Evolutionary conservation across 176 grass and related monocot genomes (phyloP), one percentile per base, ranked within the genome.

Genomic region (Rhipidocladum racemiflorum): DNA sequence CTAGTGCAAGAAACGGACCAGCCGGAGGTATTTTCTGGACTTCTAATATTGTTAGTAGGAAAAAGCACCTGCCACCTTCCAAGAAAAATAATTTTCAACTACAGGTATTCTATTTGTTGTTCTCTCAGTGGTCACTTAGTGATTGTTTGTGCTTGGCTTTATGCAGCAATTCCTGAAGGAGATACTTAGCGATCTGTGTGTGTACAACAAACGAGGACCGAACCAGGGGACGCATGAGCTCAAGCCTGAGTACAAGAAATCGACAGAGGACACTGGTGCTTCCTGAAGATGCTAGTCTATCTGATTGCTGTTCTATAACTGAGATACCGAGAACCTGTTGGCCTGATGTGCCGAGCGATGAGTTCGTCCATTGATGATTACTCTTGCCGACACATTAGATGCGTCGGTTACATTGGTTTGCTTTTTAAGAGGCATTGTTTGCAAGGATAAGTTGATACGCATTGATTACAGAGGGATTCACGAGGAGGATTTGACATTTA

Each of bases 151-250:
- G 43, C 11, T 38, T 74, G 8, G 25, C 49, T 86, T 32, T 13
- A 4, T 39, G 81, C 94, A 97, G 94, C 94, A 97, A 94, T 94
- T 97, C 76, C 80, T 97, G 16, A 94, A 97, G 90, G 94, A 97
- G 81, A 97, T 97, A 74, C 56, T 92, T 81, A 94, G 92, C 72
- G 92, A 97, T 60, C 68, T 97, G 0, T 94, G 94, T 56, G 78
- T 97, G 62, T 97, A 94, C 80, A 97, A 92, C 81, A 97, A 97
- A 32, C 89, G 92, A 90, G 94, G 94, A 76, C 90, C 92, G 4
- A 94, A 97, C 84, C 94, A 97, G 65, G 94, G 94, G 40, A 94
- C 94, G 0, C 94, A 92, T 46, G 94, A 97, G 81, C 90, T 97
- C 23, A 97, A 97, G 83, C 90, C 92, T 7, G 92, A 97, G 62